These are phyloP conservation scores for Penicillium paradoxum DNA, from an alignment of 495 filamentous ascomycete genomes.

Conservation along the genomic window DNA sequence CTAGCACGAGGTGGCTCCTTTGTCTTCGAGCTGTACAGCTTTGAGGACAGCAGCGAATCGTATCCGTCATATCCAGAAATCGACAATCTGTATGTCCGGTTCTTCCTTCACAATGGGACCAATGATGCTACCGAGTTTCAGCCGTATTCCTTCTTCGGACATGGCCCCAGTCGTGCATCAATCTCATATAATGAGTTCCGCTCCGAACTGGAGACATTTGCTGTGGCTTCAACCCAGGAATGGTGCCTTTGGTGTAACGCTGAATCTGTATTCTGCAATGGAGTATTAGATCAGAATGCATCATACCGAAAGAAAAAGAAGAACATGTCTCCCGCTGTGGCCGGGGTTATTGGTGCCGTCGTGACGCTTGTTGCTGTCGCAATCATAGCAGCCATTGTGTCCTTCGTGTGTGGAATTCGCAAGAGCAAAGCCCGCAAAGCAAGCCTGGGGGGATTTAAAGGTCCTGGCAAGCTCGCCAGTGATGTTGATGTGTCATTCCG, in stretches of 20 bases:
- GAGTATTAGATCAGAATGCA: constrained; percentile 15
- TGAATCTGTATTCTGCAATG: constrained; percentile 54
- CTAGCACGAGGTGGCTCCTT: constrained; percentile 65
- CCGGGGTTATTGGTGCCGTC: constrained; percentile 49
- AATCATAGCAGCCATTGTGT: constrained; percentile 20
- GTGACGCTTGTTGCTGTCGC: constrained; percentile 35
- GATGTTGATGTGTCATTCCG: constrained; percentile 45
- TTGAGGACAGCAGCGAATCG: constrained; percentile 32
- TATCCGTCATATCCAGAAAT: constrained; percentile 44
- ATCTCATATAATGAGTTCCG: constrained; percentile 62
- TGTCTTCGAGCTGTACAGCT: constrained; percentile 70
- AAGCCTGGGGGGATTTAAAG: constrained; percentile 45
- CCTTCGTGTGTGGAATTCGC: constrained; percentile 42
- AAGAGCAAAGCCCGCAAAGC: constrained; percentile 21
- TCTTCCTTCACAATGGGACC: constrained; percentile 73
- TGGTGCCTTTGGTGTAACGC: constrained; percentile 73
- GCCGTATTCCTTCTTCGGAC: constrained; percentile 51
- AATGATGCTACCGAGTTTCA: constrained; percentile 30
- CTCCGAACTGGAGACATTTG: constrained; percentile 53
- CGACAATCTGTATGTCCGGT: constrained; percentile 64
- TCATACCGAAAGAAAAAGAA: constrained; percentile 9
- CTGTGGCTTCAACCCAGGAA: constrained; percentile 51
- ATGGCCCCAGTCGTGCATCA: constrained; percentile 40
- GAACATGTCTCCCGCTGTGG: constrained; percentile 41
- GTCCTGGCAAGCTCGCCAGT: constrained; percentile 43